Evolutionary conservation across 768 basidiomycete species (phyloP), one percentile per base, ranked within the genome.

Genomic region (Dacryopinax spathularia): DNA sequence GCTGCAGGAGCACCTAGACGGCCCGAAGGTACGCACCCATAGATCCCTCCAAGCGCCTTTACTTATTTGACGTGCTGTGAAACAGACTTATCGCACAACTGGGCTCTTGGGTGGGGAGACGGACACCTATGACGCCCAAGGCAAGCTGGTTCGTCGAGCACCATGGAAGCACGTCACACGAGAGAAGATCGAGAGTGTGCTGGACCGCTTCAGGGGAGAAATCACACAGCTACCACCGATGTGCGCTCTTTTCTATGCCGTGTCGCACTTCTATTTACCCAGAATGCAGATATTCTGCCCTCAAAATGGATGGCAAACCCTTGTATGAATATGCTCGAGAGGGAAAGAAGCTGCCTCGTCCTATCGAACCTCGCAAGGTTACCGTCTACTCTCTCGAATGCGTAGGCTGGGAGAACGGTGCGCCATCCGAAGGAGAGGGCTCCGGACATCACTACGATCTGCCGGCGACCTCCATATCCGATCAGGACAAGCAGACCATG

Each of bases 271-370:
- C 29, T 56, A 33, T 63, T 20, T 15, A 33, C 13, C 7, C n/a
- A 36, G 16, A 20, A 39, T 60, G 31, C 71, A 97, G 95, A 71
- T 99, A 94, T 75, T 98, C 96, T 10, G 96, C 96, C 1, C 79
- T 98, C 34, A 98, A 98, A 75, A 98, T 98, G 94, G 93, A 98
- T 68, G 96, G 96, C 0, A 90, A 82, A 73, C 91, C 91, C 0
- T 73, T 98, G 34, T 91, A 98, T 72, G 94, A 98, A 69, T 99
- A 98, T 71, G 96, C 96, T 20, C 84, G 96, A 1, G 80, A 87
- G 70, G 89, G 89, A 7, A 89, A 87, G 41, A 91, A 94, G 0
- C 81, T 99, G 16, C 96, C 96, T 33, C 85, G 93, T 9, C 89
- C 95, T n/a, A 94, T 99, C 65, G 91, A 93, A 69, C 73, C 86